Conservation (phyloP, 805 yeast species). For the Monosporozyma aerobia region DNA sequence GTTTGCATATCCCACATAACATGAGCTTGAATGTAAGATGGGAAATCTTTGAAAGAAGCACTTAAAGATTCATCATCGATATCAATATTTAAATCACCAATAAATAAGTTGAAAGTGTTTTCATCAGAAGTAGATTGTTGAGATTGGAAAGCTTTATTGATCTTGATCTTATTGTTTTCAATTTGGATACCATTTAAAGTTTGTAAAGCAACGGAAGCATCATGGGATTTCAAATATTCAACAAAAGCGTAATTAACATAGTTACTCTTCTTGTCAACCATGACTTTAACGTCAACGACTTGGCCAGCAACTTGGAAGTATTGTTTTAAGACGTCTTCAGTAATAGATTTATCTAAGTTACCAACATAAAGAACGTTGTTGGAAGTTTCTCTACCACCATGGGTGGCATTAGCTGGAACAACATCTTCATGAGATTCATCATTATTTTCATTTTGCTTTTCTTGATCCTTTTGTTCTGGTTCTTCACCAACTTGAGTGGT, state of each 20-base stretch:
- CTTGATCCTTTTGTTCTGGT: background rate
- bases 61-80: conserved; percentile 68
- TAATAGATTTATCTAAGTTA: conserved; percentile 52
- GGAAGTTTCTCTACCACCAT: conserved; percentile 77
- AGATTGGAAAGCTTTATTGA: conserved; percentile 81
- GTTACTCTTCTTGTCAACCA: conserved; percentile 64
- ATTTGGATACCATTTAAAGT: conserved; percentile 50
- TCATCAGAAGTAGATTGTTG: conserved; percentile 51
- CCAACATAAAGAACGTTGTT: conserved; percentile 71
- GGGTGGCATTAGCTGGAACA: conserved; percentile 58
- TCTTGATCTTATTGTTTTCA: conserved; percentile 46
- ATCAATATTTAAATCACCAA: conserved; percentile 78
- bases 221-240: conserved; percentile 50
- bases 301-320: conserved; percentile 55
- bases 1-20: conserved; percentile 98
- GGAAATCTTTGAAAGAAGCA: conserved; percentile 46
- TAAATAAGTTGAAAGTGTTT: conserved; percentile 64
- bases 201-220: conserved; percentile 55
- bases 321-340: conserved; percentile 54
- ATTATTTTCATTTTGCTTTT: background rate
- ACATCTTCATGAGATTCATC: conserved; percentile 11
- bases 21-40: conserved; percentile 67
- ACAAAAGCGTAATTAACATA: conserved; percentile 79
- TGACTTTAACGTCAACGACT: conserved; percentile 55
- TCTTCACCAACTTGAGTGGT: background rate